Evolutionary conservation across 2,329 filamentous ascomycete species (phyloP).

Genomic region (Microcyclospora pomicola): DNA sequence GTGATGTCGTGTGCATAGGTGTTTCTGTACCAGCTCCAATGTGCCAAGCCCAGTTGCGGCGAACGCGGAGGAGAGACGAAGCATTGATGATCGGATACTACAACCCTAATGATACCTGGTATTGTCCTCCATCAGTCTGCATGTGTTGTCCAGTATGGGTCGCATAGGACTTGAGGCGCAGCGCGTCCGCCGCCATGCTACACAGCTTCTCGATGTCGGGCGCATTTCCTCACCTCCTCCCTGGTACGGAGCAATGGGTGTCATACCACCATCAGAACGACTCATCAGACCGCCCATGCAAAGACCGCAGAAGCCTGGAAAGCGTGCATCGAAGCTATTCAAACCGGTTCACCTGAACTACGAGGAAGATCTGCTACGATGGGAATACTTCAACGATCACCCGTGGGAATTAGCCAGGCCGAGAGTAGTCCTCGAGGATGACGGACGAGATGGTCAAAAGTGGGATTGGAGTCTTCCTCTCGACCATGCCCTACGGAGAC

Average conservation of each 20-base stretch:
- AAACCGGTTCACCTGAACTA: slow-evolving; percentile 65
- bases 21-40: too few species aligned
- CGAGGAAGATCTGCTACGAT: slow-evolving; percentile 69
- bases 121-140: too few species aligned
- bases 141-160: slow-evolving; percentile 28
- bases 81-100: too few species aligned
- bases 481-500: slow-evolving; percentile 12
- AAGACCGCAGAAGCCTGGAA: slow-evolving; percentile 38
- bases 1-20: too few species aligned
- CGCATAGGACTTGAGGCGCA: slow-evolving; percentile 38
- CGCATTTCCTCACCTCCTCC: slow-evolving; percentile 30
- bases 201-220: slow-evolving; percentile 34
- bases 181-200: slow-evolving; percentile 39
- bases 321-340: slow-evolving; percentile 64
- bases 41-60: too few species aligned
- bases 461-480: slow-evolving; percentile 59
- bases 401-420: slow-evolving; percentile 94
- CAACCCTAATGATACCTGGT: too few species aligned
- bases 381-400: slow-evolving; percentile 80
- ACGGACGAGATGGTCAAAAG: slow-evolving; percentile 64
- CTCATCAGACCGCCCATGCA: slow-evolving; percentile 42
- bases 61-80: too few species aligned
- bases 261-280: slow-evolving; percentile 46
- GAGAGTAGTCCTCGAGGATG: slow-evolving; percentile 67
- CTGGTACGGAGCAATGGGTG: slow-evolving; percentile 44